Evolutionary conservation across 2,329 filamentous ascomycete species (phyloP).

Genomic region (Epichloe sp.): DNA sequence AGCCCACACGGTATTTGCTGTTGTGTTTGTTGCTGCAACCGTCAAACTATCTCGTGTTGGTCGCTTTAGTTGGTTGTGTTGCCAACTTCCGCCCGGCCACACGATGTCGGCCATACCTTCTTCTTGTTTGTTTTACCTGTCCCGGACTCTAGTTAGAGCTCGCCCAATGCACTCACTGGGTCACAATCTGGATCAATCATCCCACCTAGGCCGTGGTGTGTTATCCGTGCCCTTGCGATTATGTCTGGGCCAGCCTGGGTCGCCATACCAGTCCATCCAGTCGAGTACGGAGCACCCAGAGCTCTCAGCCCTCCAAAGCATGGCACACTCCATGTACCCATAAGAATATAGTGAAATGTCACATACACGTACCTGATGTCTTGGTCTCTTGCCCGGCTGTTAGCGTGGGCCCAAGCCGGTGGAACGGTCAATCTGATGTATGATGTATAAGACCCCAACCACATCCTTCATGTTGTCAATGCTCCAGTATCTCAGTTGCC

Average conservation of each 20-base stretch:
- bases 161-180: constrained; percentile 1
- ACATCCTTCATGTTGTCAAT: background rate
- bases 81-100: background rate
- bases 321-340: background rate
- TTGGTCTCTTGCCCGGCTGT: background rate
- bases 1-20: background rate
- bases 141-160: background rate
- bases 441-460: constrained; percentile 8
- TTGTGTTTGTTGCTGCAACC: background rate
- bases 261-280: background rate
- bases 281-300: constrained; percentile 1
- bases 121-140: background rate
- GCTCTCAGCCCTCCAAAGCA: background rate
- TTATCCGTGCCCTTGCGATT: constrained; percentile 4
- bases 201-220: constrained; percentile 2
- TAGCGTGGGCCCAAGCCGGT: constrained; percentile 4
- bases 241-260: background rate
- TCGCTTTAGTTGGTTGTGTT: background rate
- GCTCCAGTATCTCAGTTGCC: background rate
- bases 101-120: background rate
- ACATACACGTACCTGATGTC: constrained; percentile 1
- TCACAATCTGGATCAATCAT: constrained; percentile 4
- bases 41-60: background rate
- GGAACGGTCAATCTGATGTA: constrained; percentile 1
- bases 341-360: background rate